These are phyloP conservation scores for Daldinia bambusicola DNA, from an alignment of 495 filamentous ascomycete genomes.

Conservation along the genomic window DNA sequence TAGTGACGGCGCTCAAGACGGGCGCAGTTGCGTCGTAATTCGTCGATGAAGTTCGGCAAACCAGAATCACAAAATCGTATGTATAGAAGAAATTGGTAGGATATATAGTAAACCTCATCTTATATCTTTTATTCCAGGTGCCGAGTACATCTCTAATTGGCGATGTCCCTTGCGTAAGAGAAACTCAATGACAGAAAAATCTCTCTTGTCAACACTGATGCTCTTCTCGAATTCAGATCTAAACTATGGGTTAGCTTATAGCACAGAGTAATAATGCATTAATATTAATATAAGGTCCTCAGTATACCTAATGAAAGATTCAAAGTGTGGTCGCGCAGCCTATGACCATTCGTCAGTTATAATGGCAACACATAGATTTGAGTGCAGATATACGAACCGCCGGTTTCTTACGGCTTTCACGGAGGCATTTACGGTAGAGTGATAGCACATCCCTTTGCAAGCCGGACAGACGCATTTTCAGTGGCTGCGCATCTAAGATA, in stretches of 20 bases:
- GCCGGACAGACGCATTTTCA: slow-evolving; percentile 74
- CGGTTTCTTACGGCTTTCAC: slow-evolving; percentile 84
- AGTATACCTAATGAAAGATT: slow-evolving; percentile 53
- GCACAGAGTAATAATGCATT: not conserved
- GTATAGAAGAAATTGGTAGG: not conserved
- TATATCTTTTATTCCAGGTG: slow-evolving; percentile 86
- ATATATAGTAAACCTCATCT: slow-evolving; percentile 45
- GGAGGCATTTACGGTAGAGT: slow-evolving; percentile 86
- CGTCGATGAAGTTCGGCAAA: not conserved
- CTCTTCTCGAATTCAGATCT: slow-evolving; percentile 83
- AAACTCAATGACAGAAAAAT: slow-evolving; percentile 90
- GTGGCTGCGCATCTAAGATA: not conserved
- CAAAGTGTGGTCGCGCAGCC: slow-evolving; percentile 55
- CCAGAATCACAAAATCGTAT: not conserved
- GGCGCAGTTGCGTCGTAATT: not conserved
- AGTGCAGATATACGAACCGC: slow-evolving; percentile 59
- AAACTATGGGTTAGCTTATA: slow-evolving; percentile 4
- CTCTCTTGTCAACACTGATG: slow-evolving; percentile 78
- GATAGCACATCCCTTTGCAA: slow-evolving; percentile 89
- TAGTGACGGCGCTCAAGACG: not conserved
- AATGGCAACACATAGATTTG: not conserved
- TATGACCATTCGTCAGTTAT: slow-evolving; percentile 35
- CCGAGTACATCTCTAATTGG: slow-evolving; percentile 86
- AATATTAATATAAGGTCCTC: slow-evolving; percentile 17
- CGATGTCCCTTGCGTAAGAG: slow-evolving; percentile 83